Conservation (phyloP, 148 eudicot species). For the Bassia scoparia region DNA sequence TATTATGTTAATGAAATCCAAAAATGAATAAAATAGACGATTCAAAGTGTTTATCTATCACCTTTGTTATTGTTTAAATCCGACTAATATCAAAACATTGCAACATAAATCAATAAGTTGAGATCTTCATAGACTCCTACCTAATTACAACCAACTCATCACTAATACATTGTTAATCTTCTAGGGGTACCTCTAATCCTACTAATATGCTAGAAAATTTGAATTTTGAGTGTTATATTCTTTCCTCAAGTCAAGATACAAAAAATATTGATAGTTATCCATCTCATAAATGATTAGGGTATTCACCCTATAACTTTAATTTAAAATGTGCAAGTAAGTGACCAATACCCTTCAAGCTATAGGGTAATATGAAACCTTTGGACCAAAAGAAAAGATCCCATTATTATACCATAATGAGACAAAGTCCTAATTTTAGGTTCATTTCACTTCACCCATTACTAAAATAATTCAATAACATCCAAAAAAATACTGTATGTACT, state of each 20-base stretch:
- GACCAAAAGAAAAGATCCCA: neutral
- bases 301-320: constrained; percentile 1
- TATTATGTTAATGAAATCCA: too few relatives aligned
- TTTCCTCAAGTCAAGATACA: neutral
- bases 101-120: too few relatives aligned
- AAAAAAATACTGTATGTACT: neutral
- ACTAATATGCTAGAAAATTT: too few relatives aligned
- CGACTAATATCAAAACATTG: too few relatives aligned
- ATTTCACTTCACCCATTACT: constrained; percentile 10
- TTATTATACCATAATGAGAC: constrained; percentile 16
- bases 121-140: too few relatives aligned
- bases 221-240: too few relatives aligned
- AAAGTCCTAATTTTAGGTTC: constrained; percentile 19
- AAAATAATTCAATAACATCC: neutral
- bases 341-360: constrained; percentile 5
- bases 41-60: too few relatives aligned
- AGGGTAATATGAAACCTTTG: neutral
- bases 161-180: too few relatives aligned
- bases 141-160: too few relatives aligned
- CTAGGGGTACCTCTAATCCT: too few relatives aligned
- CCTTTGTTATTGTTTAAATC: too few relatives aligned
- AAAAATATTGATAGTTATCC: neutral
- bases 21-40: too few relatives aligned
- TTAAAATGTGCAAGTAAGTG: neutral
- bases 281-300: neutral